Conservation (phyloP, 305 asterid genomes). For the Fraxinus sp. region DNA sequence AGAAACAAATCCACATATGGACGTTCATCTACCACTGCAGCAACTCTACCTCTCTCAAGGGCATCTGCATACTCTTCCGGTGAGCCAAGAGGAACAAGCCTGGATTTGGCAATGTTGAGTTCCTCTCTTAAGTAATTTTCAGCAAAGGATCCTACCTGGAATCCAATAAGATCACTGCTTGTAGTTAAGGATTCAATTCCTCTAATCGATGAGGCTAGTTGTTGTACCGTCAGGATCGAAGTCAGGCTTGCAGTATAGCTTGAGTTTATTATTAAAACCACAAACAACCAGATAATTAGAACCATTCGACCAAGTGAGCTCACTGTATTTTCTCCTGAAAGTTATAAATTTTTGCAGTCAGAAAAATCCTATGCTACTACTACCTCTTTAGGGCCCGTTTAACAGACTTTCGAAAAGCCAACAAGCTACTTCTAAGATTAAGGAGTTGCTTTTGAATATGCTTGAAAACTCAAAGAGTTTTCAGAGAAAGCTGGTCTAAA, state of each 20-base stretch:
- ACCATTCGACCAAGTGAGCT: slow-evolving; percentile 78
- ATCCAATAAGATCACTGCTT: slow-evolving; percentile 64
- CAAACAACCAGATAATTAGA: slow-evolving; percentile 77
- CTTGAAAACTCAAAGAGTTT: neutral
- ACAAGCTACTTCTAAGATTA: neutral
- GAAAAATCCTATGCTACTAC: slow-evolving; percentile 1
- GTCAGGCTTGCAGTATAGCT: slow-evolving; percentile 89
- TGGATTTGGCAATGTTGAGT: slow-evolving; percentile 64
- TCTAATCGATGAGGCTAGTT: slow-evolving; percentile 57
- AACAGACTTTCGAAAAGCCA: neutral
- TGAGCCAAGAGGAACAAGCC: slow-evolving; percentile 74
- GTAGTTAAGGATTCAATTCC: slow-evolving; percentile 68
- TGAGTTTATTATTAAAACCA: slow-evolving; percentile 66
- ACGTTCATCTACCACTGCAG: slow-evolving; percentile 76
- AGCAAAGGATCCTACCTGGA: slow-evolving; percentile 71
- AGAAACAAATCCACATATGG: slow-evolving; percentile 69
- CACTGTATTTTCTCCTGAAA: slow-evolving; percentile 72
- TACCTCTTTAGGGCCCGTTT: neutral
- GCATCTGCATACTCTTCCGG: slow-evolving; percentile 74
- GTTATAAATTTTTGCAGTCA: neutral
- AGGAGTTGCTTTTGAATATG: neutral
- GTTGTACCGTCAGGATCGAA: slow-evolving; percentile 73
- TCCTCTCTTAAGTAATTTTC: slow-evolving; percentile 60
- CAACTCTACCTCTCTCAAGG: slow-evolving; percentile 46
- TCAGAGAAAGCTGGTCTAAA: neutral